phyloP scores from a whole-genome alignment of 805 yeast species.

The Saccharomycopsis amapae region DNA sequence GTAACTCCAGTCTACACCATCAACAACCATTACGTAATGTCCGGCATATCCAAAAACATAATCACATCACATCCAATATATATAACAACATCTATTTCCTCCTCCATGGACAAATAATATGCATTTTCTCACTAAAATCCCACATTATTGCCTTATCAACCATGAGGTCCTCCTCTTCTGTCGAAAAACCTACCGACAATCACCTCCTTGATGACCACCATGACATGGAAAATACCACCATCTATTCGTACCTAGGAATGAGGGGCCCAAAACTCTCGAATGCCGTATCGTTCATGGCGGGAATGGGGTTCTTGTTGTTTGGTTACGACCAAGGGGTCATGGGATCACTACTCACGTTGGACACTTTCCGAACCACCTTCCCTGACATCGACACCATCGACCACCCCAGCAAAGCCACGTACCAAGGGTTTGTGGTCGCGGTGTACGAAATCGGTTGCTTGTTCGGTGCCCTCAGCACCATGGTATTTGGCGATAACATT shows the following conservation, averaged over 20 bases:
- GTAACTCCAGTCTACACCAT: too few species aligned
- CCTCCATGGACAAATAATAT: too few species aligned
- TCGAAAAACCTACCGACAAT: too few species aligned
- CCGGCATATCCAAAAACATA: too few species aligned
- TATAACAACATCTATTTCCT: too few species aligned
- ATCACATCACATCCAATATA: too few species aligned
- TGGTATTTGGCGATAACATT: slow-evolving; percentile 44
- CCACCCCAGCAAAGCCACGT: slow-evolving; percentile 50
- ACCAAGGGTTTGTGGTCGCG: slow-evolving; percentile 35
- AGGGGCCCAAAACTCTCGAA: slow-evolving; percentile 8
- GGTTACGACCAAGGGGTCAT: slow-evolving; percentile 75
- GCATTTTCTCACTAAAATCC: too few species aligned
- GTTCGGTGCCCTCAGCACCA: slow-evolving; percentile 56
- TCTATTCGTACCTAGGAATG: slow-evolving; percentile 9
- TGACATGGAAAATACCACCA: slow-evolving; percentile 2
- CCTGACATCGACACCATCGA: slow-evolving; percentile 23
- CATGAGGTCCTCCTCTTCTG: too few species aligned
- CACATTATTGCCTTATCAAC: too few species aligned
- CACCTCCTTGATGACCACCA: too few species aligned
- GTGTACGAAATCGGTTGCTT: slow-evolving; percentile 68
- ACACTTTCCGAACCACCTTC: slow-evolving; percentile 50
- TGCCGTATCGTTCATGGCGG: slow-evolving; percentile 17
- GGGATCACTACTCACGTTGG: slow-evolving; percentile 56
- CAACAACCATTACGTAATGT: too few species aligned
- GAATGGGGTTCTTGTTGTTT: slow-evolving; percentile 26